Conservation (phyloP, 176 grass and related monocot genomes). For the Avena sativa region DNA sequence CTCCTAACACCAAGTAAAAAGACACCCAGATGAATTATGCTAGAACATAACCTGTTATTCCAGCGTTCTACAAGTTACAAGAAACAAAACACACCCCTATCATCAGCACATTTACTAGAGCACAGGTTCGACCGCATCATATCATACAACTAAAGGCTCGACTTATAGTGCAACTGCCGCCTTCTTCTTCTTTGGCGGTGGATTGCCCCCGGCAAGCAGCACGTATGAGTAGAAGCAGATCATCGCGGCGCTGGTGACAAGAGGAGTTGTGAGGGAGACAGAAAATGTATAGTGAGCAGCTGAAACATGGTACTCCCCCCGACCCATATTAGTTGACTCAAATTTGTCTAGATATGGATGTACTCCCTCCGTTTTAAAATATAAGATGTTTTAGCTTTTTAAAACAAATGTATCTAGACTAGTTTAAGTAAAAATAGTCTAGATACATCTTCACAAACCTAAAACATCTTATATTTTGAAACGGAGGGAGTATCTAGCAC, state of each 20-base stretch:
- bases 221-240: slow-evolving; percentile 90
- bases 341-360: no score
- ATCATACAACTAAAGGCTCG: background rate
- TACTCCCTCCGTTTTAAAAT: no score
- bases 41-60: slow-evolving; percentile 23
- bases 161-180: slow-evolving; percentile 38
- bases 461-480: no score
- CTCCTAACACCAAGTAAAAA: background rate
- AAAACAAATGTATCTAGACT: no score
- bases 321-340: no score
- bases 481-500: no score
- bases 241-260: slow-evolving; percentile 61
- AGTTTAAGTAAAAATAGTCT: no score
- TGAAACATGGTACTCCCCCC: background rate
- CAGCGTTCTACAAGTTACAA: slow-evolving; percentile 2
- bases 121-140: background rate
- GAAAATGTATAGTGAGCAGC: background rate
- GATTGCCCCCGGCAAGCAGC: slow-evolving; percentile 76
- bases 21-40: slow-evolving; percentile 2
- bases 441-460: no score
- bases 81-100: background rate
- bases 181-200: slow-evolving; percentile 79
- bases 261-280: slow-evolving; percentile 8
- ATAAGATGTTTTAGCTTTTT: no score
- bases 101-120: slow-evolving; percentile 25